Evolutionary conservation across 495 filamentous ascomycete genomes (phyloP).

Genomic region (Pseudevernia furfuracea): DNA sequence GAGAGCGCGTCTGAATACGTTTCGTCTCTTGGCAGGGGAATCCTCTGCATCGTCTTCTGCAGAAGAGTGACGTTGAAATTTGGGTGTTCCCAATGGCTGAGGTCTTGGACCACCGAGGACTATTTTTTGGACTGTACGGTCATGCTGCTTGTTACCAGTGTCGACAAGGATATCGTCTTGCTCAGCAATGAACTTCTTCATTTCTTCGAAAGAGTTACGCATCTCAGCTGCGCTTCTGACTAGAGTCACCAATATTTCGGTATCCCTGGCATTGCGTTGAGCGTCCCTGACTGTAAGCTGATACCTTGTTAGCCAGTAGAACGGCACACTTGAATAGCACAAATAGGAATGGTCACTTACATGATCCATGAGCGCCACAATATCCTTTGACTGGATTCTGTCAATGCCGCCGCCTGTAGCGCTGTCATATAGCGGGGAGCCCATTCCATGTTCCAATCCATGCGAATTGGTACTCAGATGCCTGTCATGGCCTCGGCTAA

Average conservation of each 20-base stretch:
- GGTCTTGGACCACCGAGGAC: slow-evolving; percentile 81
- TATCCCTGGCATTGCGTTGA: slow-evolving; percentile 92
- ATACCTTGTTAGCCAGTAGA: slow-evolving; percentile 33
- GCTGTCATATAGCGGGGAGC: slow-evolving; percentile 82
- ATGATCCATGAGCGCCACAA: slow-evolving; percentile 96
- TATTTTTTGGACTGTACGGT: slow-evolving; percentile 69
- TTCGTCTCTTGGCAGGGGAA: slow-evolving; percentile 68
- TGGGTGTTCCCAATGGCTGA: slow-evolving; percentile 49
- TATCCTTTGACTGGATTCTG: slow-evolving; percentile 91
- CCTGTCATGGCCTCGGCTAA: slow-evolving; percentile 47
- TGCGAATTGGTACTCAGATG: slow-evolving; percentile 87
- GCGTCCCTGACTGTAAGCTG: slow-evolving; percentile 93
- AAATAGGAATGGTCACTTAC: slow-evolving; percentile 41
- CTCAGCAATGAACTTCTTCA: slow-evolving; percentile 84
- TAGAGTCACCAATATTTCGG: slow-evolving; percentile 89
- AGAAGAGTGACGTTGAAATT: slow-evolving; percentile 35
- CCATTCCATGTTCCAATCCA: slow-evolving; percentile 53
- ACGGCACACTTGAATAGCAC: slow-evolving; percentile 5
- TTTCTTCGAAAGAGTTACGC: slow-evolving; percentile 92
- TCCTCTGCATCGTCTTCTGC: slow-evolving; percentile 64
- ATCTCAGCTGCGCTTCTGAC: slow-evolving; percentile 93
- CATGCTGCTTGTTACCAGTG: slow-evolving; percentile 75
- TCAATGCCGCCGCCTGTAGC: slow-evolving; percentile 85
- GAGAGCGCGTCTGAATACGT: slow-evolving; percentile 83
- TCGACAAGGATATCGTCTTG: slow-evolving; percentile 79